Evolutionary conservation across 2,329 filamentous ascomycete species (phyloP).

Genomic region (Scytalidium sp.): DNA sequence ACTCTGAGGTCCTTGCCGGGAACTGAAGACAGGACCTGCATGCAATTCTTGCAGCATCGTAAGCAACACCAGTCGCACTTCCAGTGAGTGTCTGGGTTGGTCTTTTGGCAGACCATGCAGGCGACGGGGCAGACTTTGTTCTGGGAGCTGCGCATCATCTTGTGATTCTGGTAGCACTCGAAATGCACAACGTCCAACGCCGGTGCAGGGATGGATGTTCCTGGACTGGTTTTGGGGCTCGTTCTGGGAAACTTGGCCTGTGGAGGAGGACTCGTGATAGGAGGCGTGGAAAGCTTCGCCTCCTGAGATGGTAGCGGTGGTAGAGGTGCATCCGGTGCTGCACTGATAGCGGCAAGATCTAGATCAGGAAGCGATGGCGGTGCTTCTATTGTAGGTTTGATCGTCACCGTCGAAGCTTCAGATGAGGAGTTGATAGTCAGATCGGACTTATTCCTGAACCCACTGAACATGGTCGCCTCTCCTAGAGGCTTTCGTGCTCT

Average conservation of each 20-base stretch:
- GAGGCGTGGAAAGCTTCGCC: not conserved
- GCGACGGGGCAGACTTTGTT: constrained; percentile 26
- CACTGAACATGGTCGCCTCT: constrained; percentile 2
- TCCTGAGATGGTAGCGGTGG: constrained; percentile 1
- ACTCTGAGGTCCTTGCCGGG: constrained; percentile 22
- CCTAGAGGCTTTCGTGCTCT: constrained; percentile 11
- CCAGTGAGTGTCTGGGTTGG: constrained; percentile 24
- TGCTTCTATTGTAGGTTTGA: constrained; percentile 23
- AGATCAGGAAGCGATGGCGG: constrained; percentile 20
- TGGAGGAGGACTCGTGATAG: not conserved
- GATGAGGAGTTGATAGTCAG: constrained; percentile 13
- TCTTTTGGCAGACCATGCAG: constrained; percentile 27
- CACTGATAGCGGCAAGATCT: constrained; percentile 18
- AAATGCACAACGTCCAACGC: constrained; percentile 21
- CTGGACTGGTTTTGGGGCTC: constrained; percentile 10
- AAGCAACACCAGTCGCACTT: constrained; percentile 30
- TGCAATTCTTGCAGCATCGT: constrained; percentile 26
- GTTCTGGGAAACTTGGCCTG: constrained; percentile 16
- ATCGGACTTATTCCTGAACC: constrained; percentile 6
- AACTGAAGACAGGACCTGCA: constrained; percentile 19
- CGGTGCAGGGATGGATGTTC: constrained; percentile 17
- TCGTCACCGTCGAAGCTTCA: constrained; percentile 20
- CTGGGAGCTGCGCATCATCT: constrained; percentile 22
- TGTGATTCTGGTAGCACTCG: constrained; percentile 27
- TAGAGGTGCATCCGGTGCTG: constrained; percentile 18